Evolutionary conservation across 805 yeast genomes (phyloP).

Genomic region (Wickerhamomyces hampshirensis): DNA sequence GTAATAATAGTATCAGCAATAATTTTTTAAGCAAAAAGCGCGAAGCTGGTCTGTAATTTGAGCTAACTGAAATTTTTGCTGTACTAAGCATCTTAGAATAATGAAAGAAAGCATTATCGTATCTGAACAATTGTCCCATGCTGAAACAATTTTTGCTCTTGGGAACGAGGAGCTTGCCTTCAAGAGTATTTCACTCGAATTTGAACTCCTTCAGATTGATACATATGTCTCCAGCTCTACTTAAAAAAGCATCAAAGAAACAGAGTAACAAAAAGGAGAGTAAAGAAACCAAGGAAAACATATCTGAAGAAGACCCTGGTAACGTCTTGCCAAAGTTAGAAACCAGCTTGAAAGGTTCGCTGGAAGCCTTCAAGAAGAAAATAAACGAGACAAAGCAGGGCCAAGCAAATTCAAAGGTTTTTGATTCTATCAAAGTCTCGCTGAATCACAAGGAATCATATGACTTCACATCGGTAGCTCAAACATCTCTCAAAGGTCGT

Average conservation of each 20-base stretch:
- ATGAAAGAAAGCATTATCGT: too few species aligned
- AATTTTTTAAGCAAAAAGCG: too few species aligned
- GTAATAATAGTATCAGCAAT: too few species aligned
- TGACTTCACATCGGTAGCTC: constrained; percentile 62
- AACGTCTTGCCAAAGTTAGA: constrained; percentile 13
- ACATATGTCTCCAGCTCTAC: constrained; percentile 2
- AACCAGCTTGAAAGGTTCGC: constrained; percentile 36
- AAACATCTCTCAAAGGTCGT: constrained; percentile 62
- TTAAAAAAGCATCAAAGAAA: constrained; percentile 21
- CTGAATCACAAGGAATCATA: constrained; percentile 40
- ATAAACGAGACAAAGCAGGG: constrained; percentile 67
- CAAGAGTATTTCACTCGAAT: not conserved
- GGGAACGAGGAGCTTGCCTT: too few species aligned
- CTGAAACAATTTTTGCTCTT: too few species aligned
- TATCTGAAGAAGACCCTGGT: constrained; percentile 18
- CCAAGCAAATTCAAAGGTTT: constrained; percentile 58
- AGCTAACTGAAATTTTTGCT: too few species aligned
- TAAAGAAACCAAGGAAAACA: constrained; percentile 3
- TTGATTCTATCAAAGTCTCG: constrained; percentile 53
- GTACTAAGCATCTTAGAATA: too few species aligned
- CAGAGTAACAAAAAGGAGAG: constrained; percentile 5
- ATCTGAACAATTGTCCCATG: too few species aligned
- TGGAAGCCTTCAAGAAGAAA: constrained; percentile 49
- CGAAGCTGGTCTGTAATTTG: too few species aligned
- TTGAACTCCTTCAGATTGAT: constrained; percentile 6